Percentiles rank a stretch among this genome's conserved stretches.
phyloP scores from a whole-genome alignment of 1,284 basidiomycete genomes.

The Ceratorhiza oryzae-sativae region DNA sequence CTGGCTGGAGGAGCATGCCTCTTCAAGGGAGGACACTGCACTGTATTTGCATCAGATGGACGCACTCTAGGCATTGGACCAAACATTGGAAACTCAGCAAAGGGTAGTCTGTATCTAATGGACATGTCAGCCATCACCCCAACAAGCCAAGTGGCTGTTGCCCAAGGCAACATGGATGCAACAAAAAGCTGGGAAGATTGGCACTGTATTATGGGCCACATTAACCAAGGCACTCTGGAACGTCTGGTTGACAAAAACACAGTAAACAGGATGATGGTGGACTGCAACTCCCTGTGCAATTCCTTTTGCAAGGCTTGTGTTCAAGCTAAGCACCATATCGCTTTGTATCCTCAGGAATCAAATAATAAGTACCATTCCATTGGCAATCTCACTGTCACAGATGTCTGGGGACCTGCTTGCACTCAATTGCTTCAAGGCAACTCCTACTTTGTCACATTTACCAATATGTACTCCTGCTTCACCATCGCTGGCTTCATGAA shows the following conservation, averaged over 20 bases:
- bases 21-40: background rate
- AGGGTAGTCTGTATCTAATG: background rate
- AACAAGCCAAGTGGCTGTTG: too few species aligned
- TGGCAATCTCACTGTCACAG: background rate
- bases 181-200: background rate
- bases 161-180: too few species aligned
- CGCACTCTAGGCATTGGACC: background rate
- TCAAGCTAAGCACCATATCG: background rate
- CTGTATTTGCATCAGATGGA: background rate
- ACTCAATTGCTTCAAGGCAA: constrained; percentile 7
- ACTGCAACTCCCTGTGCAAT: background rate
- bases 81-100: background rate
- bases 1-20: background rate
- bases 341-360: constrained; percentile 39
- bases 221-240: background rate
- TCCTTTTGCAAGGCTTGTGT: background rate
- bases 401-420: constrained; percentile 4
- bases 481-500: background rate
- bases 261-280: background rate
- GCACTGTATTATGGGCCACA: background rate
- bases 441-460: background rate
- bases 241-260: background rate
- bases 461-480: background rate
- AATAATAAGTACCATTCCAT: constrained; percentile 24
- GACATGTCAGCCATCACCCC: background rate